phyloP scores from a whole-genome alignment of 129 eudicot species.

The Logfia minima region DNA sequence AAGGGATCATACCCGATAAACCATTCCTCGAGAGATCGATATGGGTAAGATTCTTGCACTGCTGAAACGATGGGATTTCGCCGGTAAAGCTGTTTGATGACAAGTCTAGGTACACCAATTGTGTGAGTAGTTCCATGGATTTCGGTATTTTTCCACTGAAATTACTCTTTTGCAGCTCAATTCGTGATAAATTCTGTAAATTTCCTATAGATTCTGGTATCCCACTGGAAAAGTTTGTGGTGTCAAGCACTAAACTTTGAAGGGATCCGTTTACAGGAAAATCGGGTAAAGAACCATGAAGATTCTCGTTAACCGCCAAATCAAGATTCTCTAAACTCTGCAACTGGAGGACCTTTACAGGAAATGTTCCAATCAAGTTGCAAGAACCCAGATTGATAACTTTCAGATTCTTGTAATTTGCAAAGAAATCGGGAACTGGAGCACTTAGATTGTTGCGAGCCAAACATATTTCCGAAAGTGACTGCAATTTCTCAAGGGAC shows the following conservation, averaged over 20 bases:
- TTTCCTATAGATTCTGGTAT: conserved; percentile 53
- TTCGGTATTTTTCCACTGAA: conserved; percentile 48
- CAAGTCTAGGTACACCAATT: conserved; percentile 45
- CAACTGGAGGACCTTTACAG: conserved; percentile 42
- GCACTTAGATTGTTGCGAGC: conserved; percentile 38
- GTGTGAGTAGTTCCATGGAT: conserved; percentile 43
- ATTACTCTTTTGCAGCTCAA: conserved; percentile 25
- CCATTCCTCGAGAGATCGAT: conserved; percentile 35
- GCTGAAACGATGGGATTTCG: conserved; percentile 44
- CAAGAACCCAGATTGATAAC: conserved; percentile 37
- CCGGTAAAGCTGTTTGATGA: conserved; percentile 48
- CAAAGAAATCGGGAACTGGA: conserved; percentile 48
- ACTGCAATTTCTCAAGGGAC: conserved; percentile 33
- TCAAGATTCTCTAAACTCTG: conserved; percentile 41
- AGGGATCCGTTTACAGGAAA: conserved; percentile 43
- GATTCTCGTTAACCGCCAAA: conserved; percentile 39
- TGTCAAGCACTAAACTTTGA: conserved; percentile 35
- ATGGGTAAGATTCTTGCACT: conserved; percentile 32
- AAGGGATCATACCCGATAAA: conserved; percentile 45
- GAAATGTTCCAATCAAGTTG: conserved; percentile 46
- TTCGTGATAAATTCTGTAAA: conserved; percentile 29
- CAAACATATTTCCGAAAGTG: conserved; percentile 39
- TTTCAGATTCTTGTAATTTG: conserved; percentile 43
- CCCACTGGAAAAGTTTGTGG: conserved; percentile 46
- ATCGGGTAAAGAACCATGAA: conserved; percentile 48